Conservation (phyloP, 108 stramenopile genomes). For the Nitzschia sp. region DNA sequence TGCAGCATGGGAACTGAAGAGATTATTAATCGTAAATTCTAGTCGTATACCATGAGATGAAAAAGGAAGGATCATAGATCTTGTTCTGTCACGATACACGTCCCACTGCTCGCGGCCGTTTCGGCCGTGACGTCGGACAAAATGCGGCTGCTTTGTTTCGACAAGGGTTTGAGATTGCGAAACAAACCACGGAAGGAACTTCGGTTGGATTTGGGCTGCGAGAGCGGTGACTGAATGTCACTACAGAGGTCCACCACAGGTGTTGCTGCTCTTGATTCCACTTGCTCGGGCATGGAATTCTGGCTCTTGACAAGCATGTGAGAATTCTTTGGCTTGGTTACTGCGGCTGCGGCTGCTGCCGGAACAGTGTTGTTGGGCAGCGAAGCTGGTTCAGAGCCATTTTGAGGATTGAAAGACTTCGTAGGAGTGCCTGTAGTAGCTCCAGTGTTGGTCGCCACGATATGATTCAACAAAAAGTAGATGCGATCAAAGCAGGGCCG, state of each 20-base stretch:
- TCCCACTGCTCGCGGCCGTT: neutral
- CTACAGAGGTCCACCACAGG: too few relatives aligned
- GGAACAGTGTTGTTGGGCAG: neutral
- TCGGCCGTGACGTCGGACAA: constrained; percentile 1
- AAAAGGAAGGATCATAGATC: neutral
- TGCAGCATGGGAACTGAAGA: too few relatives aligned
- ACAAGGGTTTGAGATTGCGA: neutral
- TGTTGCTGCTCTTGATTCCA: too few relatives aligned
- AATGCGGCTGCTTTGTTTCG: neutral
- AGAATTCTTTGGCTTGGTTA: neutral
- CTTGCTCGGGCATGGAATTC: too few relatives aligned
- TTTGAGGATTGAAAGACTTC: neutral
- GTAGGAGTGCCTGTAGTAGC: neutral
- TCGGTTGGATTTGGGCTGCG: neutral
- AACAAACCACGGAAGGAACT: constrained; percentile 3
- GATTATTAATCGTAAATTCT: too few relatives aligned
- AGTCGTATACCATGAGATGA: too few relatives aligned
- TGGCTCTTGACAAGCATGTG: too few relatives aligned
- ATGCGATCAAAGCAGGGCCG: constrained; percentile 14
- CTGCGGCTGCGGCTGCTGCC: neutral
- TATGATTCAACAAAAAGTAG: constrained; percentile 12
- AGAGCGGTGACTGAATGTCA: too few relatives aligned
- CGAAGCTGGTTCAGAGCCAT: neutral
- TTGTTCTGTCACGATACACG: neutral
- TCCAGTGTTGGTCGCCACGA: neutral